Percentiles rank a stretch among this genome's conserved stretches.
phyloP scores from a whole-genome alignment of 2,329 filamentous ascomycete species.

The Diaporthe humulicola region DNA sequence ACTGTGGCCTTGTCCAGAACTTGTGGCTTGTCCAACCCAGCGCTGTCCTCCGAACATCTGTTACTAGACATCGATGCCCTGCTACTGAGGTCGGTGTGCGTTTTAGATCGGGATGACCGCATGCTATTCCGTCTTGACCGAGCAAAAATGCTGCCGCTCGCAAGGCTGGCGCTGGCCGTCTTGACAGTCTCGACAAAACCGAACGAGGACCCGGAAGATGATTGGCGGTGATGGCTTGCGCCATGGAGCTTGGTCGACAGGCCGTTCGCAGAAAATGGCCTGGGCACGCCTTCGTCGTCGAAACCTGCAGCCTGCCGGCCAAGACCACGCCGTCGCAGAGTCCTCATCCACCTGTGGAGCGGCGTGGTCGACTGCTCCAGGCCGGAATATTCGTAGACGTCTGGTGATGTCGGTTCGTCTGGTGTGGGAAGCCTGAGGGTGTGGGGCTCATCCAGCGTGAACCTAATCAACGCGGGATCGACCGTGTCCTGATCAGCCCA shows the following conservation, averaged over 20 bases:
- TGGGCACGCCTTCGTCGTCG: constrained; percentile 50
- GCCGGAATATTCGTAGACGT: background rate
- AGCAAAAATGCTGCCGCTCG: constrained; percentile 77
- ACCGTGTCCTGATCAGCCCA: constrained; percentile 38
- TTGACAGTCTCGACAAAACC: constrained; percentile 85
- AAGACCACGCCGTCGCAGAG: constrained; percentile 70
- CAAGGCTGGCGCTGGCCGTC: constrained; percentile 83
- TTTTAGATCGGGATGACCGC: constrained; percentile 67
- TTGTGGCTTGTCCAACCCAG: constrained; percentile 67
- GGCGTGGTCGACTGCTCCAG: constrained; percentile 51
- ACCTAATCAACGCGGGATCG: constrained; percentile 36
- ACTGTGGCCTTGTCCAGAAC: constrained; percentile 76
- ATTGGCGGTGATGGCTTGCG: constrained; percentile 62
- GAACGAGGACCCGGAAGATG: constrained; percentile 81
- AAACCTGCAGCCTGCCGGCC: constrained; percentile 55
- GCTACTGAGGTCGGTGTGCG: constrained; percentile 73
- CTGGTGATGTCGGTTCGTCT: background rate
- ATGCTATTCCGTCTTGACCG: constrained; percentile 67
- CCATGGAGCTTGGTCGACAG: constrained; percentile 36
- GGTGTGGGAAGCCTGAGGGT: constrained; percentile 3
- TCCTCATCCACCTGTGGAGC: constrained; percentile 82
- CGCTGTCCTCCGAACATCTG: constrained; percentile 76
- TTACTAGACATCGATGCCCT: constrained; percentile 70
- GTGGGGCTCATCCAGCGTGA: constrained; percentile 37
- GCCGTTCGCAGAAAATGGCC: constrained; percentile 46